Conservation (phyloP, 2,329 filamentous ascomycete genomes). For the Raffaelea albimanens region DNA sequence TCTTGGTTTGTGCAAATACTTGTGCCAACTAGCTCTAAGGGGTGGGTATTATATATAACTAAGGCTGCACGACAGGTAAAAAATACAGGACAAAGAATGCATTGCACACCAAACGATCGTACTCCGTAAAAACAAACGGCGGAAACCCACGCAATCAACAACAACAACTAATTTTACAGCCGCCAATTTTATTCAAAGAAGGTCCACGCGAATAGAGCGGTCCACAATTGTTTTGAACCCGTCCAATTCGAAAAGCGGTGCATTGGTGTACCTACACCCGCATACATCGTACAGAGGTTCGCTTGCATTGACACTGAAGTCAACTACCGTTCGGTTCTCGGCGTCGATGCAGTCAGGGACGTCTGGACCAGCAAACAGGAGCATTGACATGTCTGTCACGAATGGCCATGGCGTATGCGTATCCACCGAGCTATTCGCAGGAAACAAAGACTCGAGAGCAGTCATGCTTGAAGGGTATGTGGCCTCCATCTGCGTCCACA, state of each 20-base stretch:
- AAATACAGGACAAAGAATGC: no score
- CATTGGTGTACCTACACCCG: slow-evolving; percentile 28
- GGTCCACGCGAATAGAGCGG: no score
- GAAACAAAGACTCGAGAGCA: not conserved
- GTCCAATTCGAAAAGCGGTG: not conserved
- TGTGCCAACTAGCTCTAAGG: no score
- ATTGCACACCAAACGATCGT: no score
- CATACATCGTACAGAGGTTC: slow-evolving; percentile 19
- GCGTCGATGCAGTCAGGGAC: slow-evolving; percentile 44
- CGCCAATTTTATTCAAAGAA: no score
- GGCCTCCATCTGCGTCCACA: slow-evolving; percentile 44
- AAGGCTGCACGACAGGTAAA: no score
- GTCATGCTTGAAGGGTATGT: slow-evolving; percentile 17
- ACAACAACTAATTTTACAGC: no score
- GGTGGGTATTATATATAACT: no score
- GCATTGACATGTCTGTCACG: slow-evolving; percentile 45
- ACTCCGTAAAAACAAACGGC: no score
- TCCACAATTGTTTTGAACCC: no score
- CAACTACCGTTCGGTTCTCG: slow-evolving; percentile 25
- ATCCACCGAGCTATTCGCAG: slow-evolving; percentile 7
- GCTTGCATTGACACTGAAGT: slow-evolving; percentile 18
- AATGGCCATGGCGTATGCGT: slow-evolving; percentile 44
- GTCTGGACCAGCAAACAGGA: slow-evolving; percentile 33
- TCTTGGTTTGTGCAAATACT: no score
- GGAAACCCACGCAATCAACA: no score